phyloP scores from a whole-genome alignment of 106 monocot genomes.

The Alisma plantagoaquatica region DNA sequence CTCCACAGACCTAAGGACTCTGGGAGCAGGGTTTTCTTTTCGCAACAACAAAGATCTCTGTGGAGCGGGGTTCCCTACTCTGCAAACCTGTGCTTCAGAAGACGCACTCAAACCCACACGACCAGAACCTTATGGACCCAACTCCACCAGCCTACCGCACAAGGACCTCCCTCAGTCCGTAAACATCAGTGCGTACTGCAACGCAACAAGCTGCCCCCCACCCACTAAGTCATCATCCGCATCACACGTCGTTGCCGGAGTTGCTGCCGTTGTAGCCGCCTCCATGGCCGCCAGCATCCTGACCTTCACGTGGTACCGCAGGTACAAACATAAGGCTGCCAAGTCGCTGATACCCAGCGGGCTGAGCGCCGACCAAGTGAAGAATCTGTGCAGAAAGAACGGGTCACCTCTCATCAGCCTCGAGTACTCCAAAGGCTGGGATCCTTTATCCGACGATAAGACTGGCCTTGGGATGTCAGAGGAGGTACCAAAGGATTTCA shows the following conservation, averaged over 20 bases:
- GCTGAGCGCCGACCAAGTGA: slow-evolving; percentile 42
- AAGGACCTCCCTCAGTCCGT: slow-evolving; percentile 35
- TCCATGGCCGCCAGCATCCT: slow-evolving; percentile 16
- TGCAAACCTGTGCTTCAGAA: slow-evolving; percentile 41
- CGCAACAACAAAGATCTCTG: slow-evolving; percentile 46
- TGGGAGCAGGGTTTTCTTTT: slow-evolving; percentile 48
- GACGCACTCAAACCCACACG: slow-evolving; percentile 32
- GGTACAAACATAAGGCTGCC: slow-evolving; percentile 30
- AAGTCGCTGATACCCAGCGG: slow-evolving; percentile 40
- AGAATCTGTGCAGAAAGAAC: slow-evolving; percentile 29
- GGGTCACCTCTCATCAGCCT: slow-evolving; percentile 57
- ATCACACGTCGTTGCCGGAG: slow-evolving; percentile 14
- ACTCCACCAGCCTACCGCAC: slow-evolving; percentile 9
- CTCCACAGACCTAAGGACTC: slow-evolving; percentile 41
- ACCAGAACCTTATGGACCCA: slow-evolving; percentile 47
- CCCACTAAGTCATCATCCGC: slow-evolving; percentile 27
- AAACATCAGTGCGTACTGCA: slow-evolving; percentile 25
- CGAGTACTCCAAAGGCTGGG: slow-evolving; percentile 75
- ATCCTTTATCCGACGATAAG: slow-evolving; percentile 48
- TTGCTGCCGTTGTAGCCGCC: slow-evolving; percentile 13
- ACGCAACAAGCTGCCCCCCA: slow-evolving; percentile 21
- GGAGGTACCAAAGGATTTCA: slow-evolving; percentile 51
- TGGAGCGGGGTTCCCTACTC: slow-evolving; percentile 40
- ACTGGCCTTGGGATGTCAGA: slow-evolving; percentile 31
- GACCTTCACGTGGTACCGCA: slow-evolving; percentile 37